A percentile compares a stretch with the other conserved stretches of the same genome.
phyloP scores from a whole-genome alignment of 768 basidiomycete genomes.

The Trametes cingulata region DNA sequence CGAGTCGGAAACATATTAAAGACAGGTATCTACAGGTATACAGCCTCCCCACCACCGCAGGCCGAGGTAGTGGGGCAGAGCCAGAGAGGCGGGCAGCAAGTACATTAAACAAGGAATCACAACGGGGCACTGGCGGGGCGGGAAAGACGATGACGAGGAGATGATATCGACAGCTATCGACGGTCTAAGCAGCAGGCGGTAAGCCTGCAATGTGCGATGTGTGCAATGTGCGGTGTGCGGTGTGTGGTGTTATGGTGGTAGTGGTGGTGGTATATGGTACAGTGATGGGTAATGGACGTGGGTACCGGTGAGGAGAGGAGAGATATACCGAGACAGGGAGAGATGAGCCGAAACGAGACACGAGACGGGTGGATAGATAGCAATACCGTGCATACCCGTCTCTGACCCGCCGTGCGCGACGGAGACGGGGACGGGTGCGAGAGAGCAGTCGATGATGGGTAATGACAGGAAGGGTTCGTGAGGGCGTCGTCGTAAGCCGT shows the following conservation, averaged over 20 bases:
- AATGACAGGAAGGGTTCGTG: background rate
- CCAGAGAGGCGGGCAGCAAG: background rate
- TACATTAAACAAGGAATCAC: background rate
- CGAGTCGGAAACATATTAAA: background rate
- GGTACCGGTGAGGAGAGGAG: background rate
- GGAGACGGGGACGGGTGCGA: no score
- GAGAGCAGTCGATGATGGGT: background rate
- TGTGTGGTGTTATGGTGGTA: background rate
- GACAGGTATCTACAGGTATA: slow-evolving; percentile 5
- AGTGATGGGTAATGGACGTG: background rate
- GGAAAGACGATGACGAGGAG: background rate
- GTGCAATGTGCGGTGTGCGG: background rate
- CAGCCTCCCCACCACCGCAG: background rate
- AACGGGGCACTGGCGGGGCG: background rate
- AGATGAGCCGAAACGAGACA: background rate
- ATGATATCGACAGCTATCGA: slow-evolving; percentile 14
- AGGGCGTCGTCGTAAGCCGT: background rate
- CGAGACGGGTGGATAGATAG: background rate
- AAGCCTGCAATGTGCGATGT: slow-evolving; percentile 1
- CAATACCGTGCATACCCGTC: background rate
- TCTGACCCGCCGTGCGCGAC: background rate
- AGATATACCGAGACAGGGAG: background rate
- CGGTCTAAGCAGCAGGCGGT: slow-evolving; percentile 1
- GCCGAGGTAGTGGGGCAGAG: background rate
- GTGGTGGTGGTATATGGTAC: background rate